Conservation (phyloP, 768 basidiomycete genomes). For the Gautieria morchelliformis region DNA sequence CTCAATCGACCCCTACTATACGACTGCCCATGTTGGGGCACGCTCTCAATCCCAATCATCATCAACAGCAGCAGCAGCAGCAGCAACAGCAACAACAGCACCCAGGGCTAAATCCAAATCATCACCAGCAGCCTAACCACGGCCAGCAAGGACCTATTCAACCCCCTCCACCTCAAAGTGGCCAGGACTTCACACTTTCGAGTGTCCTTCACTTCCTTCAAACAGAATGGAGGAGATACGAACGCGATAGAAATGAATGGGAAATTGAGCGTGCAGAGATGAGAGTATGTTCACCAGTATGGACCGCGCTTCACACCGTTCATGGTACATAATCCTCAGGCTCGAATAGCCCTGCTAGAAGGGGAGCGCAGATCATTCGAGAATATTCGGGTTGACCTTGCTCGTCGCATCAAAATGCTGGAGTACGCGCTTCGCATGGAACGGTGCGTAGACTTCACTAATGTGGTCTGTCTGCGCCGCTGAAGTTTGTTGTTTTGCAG, state of each 20-base stretch:
- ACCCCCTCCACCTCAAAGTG: constrained; percentile 73
- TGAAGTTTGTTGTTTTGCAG: constrained; percentile 28
- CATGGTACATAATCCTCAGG: constrained; percentile 42
- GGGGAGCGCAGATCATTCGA: constrained; percentile 96
- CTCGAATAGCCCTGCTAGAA: constrained; percentile 93
- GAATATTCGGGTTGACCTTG: constrained; percentile 90
- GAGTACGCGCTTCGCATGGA: constrained; percentile 96
- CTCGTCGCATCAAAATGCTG: constrained; percentile 97
- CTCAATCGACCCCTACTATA: constrained; percentile 22
- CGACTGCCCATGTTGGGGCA: constrained; percentile 66
- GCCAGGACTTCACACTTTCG: constrained; percentile 88
- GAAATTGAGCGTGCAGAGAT: constrained; percentile 99
- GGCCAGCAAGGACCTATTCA: constrained; percentile 38
- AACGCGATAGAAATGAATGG: constrained; percentile 99
- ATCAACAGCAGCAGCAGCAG: constrained; percentile 33
- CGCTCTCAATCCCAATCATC: constrained; percentile 53
- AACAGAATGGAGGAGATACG: constrained; percentile 95
- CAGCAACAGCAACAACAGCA: constrained; percentile 29
- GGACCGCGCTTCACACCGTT: background rate
- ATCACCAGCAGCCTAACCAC: constrained; percentile 38
- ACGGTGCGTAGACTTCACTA: constrained; percentile 49
- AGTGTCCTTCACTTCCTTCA: constrained; percentile 95
- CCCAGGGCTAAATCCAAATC: constrained; percentile 38
- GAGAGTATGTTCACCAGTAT: constrained; percentile 56
- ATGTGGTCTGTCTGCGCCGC: constrained; percentile 1